A percentile compares a stretch with the other conserved stretches of the same genome.
phyloP scores from a whole-genome alignment of 73 alveolate species.

The Uronychia setigera region DNA sequence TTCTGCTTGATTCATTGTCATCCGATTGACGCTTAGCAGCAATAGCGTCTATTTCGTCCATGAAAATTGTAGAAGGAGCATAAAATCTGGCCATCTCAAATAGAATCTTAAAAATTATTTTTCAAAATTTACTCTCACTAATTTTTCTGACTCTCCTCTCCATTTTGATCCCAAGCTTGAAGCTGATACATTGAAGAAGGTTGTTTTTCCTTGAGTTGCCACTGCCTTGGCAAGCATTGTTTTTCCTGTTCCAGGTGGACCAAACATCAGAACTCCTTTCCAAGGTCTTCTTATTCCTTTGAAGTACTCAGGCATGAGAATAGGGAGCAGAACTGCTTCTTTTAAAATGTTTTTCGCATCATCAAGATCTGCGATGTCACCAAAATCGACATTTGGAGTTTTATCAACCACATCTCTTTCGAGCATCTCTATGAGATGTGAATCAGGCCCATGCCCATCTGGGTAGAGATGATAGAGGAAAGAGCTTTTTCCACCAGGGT shows the following conservation, averaged over 20 bases:
- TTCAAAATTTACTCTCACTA: conserved; percentile 71
- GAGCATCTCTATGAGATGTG: conserved; percentile 83
- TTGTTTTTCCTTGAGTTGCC: conserved; percentile 95
- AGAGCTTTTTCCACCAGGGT: conserved; percentile 56
- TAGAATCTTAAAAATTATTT: conserved; percentile 6
- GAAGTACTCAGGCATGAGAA: conserved; percentile 74
- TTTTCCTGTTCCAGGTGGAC: conserved; percentile 92
- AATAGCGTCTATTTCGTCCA: conserved; percentile 87
- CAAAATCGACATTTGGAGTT: conserved; percentile 86
- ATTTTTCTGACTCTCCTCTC: conserved; percentile 93
- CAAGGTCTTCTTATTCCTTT: conserved; percentile 93
- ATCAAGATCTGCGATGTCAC: conserved; percentile 94
- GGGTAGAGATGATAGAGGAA: conserved; percentile 83
- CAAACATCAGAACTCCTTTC: conserved; percentile 88
- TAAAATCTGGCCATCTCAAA: conserved; percentile 91
- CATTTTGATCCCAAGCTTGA: conserved; percentile 85
- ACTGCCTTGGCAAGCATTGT: conserved; percentile 94
- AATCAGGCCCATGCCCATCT: conserved; percentile 95
- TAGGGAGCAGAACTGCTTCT: conserved; percentile 89
- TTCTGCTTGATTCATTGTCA: conserved; percentile 78
- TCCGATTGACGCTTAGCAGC: conserved; percentile 68
- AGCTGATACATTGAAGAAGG: conserved; percentile 93
- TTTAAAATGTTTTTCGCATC: conserved; percentile 87
- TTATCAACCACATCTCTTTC: conserved; percentile 90
- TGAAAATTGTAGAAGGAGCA: conserved; percentile 85